These are phyloP conservation scores for Hyphopichia pseudoburtonii DNA, from an alignment of 1,139 yeast genomes.

Conservation along the genomic window DNA sequence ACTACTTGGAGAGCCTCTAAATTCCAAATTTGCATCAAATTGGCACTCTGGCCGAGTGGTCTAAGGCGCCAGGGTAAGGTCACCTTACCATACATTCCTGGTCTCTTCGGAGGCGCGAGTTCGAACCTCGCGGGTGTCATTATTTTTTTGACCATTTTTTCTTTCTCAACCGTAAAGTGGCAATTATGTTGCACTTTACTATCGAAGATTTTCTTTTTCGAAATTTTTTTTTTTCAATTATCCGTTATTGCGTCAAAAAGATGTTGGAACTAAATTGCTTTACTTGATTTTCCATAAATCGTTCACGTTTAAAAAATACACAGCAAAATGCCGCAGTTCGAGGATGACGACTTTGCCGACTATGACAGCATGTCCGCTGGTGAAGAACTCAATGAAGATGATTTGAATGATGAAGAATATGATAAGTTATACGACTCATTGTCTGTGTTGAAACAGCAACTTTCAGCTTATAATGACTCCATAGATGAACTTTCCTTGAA, in stretches of 20 bases:
- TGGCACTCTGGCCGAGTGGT: slow-evolving; percentile 8
- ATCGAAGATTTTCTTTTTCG: no score
- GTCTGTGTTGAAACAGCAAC: slow-evolving; percentile 37
- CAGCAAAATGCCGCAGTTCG: slow-evolving; percentile 18
- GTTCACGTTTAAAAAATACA: no score
- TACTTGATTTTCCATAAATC: no score
- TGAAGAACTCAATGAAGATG: slow-evolving; percentile 41
- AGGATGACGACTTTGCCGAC: slow-evolving; percentile 38
- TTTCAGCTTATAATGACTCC: slow-evolving; percentile 40
- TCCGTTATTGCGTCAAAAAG: background rate
- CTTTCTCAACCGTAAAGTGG: slow-evolving; percentile 13
- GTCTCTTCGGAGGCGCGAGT: slow-evolving; percentile 61
- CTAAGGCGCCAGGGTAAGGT: slow-evolving; percentile 9
- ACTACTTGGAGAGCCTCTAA: background rate
- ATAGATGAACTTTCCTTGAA: slow-evolving; percentile 55
- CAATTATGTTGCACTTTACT: background rate
- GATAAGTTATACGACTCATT: slow-evolving; percentile 42
- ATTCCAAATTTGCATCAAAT: background rate
- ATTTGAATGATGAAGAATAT: slow-evolving; percentile 51
- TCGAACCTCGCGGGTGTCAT: slow-evolving; percentile 56
- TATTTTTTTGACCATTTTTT: slow-evolving; percentile 13
- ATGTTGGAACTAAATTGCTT: background rate
- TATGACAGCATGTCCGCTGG: slow-evolving; percentile 49
- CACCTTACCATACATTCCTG: slow-evolving; percentile 28
- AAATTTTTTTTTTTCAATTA: no score